phyloP scores from a whole-genome alignment of 441 rosid genomes.

The Gossypium gossypioides region DNA sequence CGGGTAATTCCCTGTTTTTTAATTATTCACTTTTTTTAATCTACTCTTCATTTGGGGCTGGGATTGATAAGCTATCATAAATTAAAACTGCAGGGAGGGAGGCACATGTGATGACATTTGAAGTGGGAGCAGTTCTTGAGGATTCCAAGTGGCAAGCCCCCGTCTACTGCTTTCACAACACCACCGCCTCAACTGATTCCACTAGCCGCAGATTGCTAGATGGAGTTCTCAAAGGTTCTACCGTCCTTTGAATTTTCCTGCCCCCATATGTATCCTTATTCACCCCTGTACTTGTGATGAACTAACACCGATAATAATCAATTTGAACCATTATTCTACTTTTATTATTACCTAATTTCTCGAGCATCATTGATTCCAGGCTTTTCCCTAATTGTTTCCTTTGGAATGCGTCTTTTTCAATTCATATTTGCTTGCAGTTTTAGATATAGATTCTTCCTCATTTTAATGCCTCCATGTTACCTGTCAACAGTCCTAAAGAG shows the following conservation, averaged over 20 bases:
- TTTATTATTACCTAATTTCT: neutral
- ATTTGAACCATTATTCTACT: neutral
- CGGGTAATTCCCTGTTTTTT: conserved; percentile 27
- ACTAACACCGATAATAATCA: neutral
- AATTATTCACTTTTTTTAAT: neutral
- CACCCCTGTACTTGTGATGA: neutral
- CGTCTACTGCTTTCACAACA: conserved; percentile 45
- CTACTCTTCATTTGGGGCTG: neutral
- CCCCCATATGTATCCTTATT: neutral
- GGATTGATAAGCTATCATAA: neutral
- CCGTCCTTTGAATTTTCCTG: neutral
- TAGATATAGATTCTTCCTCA: neutral
- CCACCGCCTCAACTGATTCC: neutral
- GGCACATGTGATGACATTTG: conserved; percentile 75
- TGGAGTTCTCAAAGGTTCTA: conserved; percentile 10
- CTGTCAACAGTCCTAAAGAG: neutral
- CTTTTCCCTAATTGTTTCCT: neutral
- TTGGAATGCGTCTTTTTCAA: neutral
- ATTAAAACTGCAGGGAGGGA: conserved; percentile 41
- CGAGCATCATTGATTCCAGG: neutral
- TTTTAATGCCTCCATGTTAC: neutral
- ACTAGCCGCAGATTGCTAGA: neutral
- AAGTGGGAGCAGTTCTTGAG: conserved; percentile 62
- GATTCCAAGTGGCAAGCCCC: conserved; percentile 81
- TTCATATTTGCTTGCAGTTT: neutral